These are phyloP conservation scores for Eimeria falciformis DNA, from an alignment of 169 alveolate species.

Conservation along the genomic window DNA sequence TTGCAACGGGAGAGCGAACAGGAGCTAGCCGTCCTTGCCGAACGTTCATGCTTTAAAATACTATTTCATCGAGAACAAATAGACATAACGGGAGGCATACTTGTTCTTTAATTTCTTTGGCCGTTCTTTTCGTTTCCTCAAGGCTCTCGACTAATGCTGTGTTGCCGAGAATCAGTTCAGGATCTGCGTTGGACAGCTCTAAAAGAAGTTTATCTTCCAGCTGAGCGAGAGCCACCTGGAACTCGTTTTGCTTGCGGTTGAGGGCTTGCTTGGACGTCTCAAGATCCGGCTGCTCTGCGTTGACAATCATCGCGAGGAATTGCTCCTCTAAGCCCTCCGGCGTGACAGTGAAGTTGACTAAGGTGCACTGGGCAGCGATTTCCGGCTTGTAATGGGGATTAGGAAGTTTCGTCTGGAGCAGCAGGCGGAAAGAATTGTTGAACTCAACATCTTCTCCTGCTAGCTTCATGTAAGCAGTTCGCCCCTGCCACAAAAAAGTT, in stretches of 20 bases:
- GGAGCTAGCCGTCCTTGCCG: too few species aligned
- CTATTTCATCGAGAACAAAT: too few species aligned
- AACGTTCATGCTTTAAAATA: too few species aligned
- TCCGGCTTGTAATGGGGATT: slow-evolving; percentile 98
- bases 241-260: slow-evolving; percentile 95
- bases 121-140: slow-evolving; percentile 94
- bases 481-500: background rate
- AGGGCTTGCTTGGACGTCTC: slow-evolving; percentile 95
- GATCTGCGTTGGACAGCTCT: slow-evolving; percentile 96
- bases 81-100: slow-evolving; percentile 71
- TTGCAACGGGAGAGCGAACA: too few species aligned
- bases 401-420: slow-evolving; percentile 94
- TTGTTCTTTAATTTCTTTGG: slow-evolving; percentile 93
- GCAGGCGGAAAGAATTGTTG: slow-evolving; percentile 92
- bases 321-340: slow-evolving; percentile 97
- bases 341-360: slow-evolving; percentile 97
- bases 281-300: slow-evolving; percentile 96
- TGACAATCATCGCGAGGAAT: slow-evolving; percentile 95
- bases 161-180: slow-evolving; percentile 95
- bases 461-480: slow-evolving; percentile 86
- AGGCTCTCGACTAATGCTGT: slow-evolving; percentile 94
- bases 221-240: slow-evolving; percentile 93
- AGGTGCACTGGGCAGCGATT: slow-evolving; percentile 97
- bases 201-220: slow-evolving; percentile 94
- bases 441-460: slow-evolving; percentile 94